These are phyloP conservation scores for Meira nashicola DNA, from an alignment of 1,284 basidiomycete genomes.

Conservation along the genomic window DNA sequence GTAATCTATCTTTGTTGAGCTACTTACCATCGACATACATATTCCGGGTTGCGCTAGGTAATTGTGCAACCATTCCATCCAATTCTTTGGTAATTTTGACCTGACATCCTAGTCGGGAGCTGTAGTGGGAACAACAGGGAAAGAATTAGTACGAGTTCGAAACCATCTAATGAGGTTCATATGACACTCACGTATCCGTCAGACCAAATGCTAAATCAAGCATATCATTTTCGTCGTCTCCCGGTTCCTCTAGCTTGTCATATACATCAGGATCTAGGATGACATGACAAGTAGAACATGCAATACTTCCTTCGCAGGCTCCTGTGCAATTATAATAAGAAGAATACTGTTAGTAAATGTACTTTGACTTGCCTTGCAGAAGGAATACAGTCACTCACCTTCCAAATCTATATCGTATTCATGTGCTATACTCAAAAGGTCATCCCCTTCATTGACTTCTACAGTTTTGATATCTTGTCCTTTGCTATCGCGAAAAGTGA, in stretches of 20 bases:
- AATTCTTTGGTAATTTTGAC: constrained; percentile 75
- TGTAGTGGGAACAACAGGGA: constrained; percentile 26
- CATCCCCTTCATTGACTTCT: constrained; percentile 89
- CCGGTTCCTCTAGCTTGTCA: constrained; percentile 80
- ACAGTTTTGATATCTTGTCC: constrained; percentile 77
- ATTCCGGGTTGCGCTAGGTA: constrained; percentile 90
- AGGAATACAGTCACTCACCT: constrained; percentile 59
- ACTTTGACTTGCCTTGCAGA: no score
- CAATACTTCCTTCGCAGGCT: constrained; percentile 84
- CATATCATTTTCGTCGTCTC: constrained; percentile 90
- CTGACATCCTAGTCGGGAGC: constrained; percentile 67
- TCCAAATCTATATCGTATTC: constrained; percentile 97
- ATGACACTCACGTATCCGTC: constrained; percentile 73
- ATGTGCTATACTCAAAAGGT: constrained; percentile 82
- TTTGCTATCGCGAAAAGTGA: constrained; percentile 84
- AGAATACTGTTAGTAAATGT: background rate
- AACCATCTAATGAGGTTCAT: background rate
- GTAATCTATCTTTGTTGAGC: background rate
- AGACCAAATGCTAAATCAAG: constrained; percentile 95
- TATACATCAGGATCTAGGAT: constrained; percentile 78
- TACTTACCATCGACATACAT: constrained; percentile 82
- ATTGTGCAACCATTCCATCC: constrained; percentile 76
- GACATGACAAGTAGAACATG: constrained; percentile 96
- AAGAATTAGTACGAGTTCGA: background rate
- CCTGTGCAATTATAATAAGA: constrained; percentile 6